These are phyloP conservation scores for Tetramitus jugosus DNA, from an alignment of 208 protist genomes.

Conservation along the genomic window DNA sequence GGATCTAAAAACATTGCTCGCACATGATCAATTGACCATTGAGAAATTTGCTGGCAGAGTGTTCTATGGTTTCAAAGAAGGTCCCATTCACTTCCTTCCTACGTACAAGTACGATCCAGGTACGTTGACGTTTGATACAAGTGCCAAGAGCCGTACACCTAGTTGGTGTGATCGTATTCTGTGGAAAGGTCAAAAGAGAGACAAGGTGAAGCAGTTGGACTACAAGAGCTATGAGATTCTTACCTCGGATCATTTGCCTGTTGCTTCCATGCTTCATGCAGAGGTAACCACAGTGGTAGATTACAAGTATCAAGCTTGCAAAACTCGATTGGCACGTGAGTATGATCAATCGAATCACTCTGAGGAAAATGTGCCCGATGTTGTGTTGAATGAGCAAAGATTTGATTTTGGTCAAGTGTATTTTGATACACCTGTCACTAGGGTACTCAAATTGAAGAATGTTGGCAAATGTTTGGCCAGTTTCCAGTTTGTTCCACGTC, in stretches of 20 bases:
- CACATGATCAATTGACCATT: slow-evolving; percentile 20
- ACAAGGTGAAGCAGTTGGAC: neutral
- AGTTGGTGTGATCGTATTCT: slow-evolving; percentile 27
- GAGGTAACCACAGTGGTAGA: neutral
- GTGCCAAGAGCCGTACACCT: slow-evolving; percentile 20
- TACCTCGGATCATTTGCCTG: slow-evolving; percentile 13
- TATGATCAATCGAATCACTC: too few species aligned
- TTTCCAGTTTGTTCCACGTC: too few species aligned
- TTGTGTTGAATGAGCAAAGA: neutral
- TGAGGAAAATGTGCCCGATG: neutral
- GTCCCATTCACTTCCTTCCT: slow-evolving; percentile 33
- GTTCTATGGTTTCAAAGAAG: slow-evolving; percentile 38
- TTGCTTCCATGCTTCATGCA: neutral
- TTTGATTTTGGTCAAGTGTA: neutral
- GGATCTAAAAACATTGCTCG: neutral
- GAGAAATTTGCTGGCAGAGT: slow-evolving; percentile 8
- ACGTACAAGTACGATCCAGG: slow-evolving; percentile 40
- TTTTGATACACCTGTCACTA: neutral
- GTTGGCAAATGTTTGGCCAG: neutral
- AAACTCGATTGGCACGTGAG: neutral
- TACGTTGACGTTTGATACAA: slow-evolving; percentile 14
- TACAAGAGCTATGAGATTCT: neutral
- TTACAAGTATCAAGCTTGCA: neutral
- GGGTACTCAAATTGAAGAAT: neutral
- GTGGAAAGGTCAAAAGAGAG: slow-evolving; percentile 1